Base-by-base conservation (phyloP, 2,329 filamentous ascomycete species). In the Cordyceps farinosa region DNA sequence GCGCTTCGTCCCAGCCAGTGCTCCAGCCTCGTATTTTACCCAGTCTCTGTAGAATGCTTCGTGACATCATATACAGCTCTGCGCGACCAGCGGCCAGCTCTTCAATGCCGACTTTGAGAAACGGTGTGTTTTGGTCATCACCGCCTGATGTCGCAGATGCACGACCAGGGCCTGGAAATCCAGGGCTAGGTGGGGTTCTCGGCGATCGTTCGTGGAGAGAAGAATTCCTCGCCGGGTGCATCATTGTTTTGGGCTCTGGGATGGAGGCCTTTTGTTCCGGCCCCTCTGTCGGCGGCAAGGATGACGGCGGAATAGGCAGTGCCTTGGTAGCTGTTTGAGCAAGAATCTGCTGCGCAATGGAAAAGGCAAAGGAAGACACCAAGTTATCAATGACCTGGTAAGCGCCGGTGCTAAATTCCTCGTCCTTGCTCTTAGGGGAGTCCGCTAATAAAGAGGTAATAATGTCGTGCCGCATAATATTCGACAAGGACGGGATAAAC, bases 31-130 rank as follows among this genome's bases (percentile, higher is more conserved):
- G 80, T 64, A 85, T 84, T 70, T 85, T 86, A 2, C 91, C 93
- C 53, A 92, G 77, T 55, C 87, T 84, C 69, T 94, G 89, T 0
- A 98, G 79, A 5, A 95, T 84, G 66, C 90, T 91, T 62, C 94
- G 84, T 9, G 92, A 93, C 47, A 97, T 78, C 62, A 91, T 79
- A 65, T 92, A 89, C 2, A 98, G 81, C 70, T 97, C 92, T 6
- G 91, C 94, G 69, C 94, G 84, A 65, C 87, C 87, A 51, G 91
- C 90, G 42, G 93, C 91, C 30, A 98, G 80, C 61, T 96, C 90
- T 71, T 96, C 90, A 0, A 93, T 79, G 0, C 94, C 92, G 7
- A 78, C 70, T 65, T 87, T 88, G 17, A 84, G 75, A 62, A 87
- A 85, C 0, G 81, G 80, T 1, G 79, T 76, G 5, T 78, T 76